phyloP scores from a whole-genome alignment of 208 protist species.

The Leishmania turanica region DNA sequence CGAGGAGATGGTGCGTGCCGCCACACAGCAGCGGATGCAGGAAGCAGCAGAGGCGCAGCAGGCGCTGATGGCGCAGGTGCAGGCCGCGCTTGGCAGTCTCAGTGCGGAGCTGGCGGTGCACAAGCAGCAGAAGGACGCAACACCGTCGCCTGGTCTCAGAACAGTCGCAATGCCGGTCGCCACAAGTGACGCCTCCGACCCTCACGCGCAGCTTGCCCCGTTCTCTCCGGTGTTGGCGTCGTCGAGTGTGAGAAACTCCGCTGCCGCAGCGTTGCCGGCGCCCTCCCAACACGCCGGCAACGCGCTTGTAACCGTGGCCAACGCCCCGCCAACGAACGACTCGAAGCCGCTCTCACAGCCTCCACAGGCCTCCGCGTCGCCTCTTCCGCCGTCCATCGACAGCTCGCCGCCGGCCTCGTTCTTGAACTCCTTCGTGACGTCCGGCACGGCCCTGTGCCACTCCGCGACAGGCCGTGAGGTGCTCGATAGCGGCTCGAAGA shows the following conservation, averaged over 20 bases:
- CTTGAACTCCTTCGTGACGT: neutral
- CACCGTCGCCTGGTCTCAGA: neutral
- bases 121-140: neutral
- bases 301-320: neutral
- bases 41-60: slow-evolving; percentile 13
- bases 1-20: slow-evolving; percentile 6
- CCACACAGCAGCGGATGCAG: slow-evolving; percentile 1
- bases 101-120: neutral
- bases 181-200: neutral
- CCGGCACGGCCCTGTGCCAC: neutral
- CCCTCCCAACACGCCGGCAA: neutral
- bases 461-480: neutral
- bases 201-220: neutral
- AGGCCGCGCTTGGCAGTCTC: neutral
- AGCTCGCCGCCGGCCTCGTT: neutral
- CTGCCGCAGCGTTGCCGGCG: neutral
- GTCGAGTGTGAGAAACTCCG: neutral
- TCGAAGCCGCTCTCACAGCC: neutral
- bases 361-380: neutral
- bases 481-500: slow-evolving; percentile 1
- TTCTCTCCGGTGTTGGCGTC: neutral
- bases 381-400: neutral
- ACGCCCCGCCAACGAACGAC: slow-evolving; percentile 2
- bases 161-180: neutral
- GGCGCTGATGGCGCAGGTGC: slow-evolving; percentile 4